Percentiles rank a stretch among this genome's conserved stretches.
phyloP scores from a whole-genome alignment of 192 early-diverging fungal species.

The Funneliformis geosporum region DNA sequence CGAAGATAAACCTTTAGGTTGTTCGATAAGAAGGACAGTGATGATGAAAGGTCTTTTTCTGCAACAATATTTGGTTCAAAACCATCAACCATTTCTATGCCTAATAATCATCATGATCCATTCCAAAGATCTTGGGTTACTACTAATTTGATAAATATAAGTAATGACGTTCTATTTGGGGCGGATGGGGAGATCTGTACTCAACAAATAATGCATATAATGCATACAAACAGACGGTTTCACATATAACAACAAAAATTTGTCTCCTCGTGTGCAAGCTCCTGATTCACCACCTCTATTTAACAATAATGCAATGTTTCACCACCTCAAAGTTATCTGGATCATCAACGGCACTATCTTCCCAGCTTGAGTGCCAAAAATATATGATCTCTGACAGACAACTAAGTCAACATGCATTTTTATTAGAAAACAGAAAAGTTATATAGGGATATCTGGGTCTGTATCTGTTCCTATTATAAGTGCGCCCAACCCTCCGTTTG shows the following conservation, averaged over 20 bases:
- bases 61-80: conserved; percentile 36
- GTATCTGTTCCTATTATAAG: conserved; percentile 35
- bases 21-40: conserved; percentile 63
- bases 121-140: conserved; percentile 23
- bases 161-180: conserved; percentile 19
- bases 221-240: conserved; percentile 19
- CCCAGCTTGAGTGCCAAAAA: conserved; percentile 44
- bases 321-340: conserved; percentile 19
- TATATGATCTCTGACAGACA: conserved; percentile 39
- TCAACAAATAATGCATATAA: background rate
- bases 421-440: conserved; percentile 35
- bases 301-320: conserved; percentile 9
- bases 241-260: background rate
- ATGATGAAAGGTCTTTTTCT: conserved; percentile 73
- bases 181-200: conserved; percentile 25
- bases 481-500: conserved; percentile 29
- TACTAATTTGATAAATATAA: conserved; percentile 32
- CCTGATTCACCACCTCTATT: conserved; percentile 28
- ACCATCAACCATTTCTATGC: conserved; percentile 27
- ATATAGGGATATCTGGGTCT: conserved; percentile 31
- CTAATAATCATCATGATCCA: conserved; percentile 30
- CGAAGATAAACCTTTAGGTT: conserved; percentile 75
- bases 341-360: conserved; percentile 35
- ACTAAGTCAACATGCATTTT: conserved; percentile 34
- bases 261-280: conserved; percentile 26